A percentile compares a stretch with the other conserved stretches of the same genome.
phyloP scores from a whole-genome alignment of 257 asterid genomes.

The Przewalskia tangutica region DNA sequence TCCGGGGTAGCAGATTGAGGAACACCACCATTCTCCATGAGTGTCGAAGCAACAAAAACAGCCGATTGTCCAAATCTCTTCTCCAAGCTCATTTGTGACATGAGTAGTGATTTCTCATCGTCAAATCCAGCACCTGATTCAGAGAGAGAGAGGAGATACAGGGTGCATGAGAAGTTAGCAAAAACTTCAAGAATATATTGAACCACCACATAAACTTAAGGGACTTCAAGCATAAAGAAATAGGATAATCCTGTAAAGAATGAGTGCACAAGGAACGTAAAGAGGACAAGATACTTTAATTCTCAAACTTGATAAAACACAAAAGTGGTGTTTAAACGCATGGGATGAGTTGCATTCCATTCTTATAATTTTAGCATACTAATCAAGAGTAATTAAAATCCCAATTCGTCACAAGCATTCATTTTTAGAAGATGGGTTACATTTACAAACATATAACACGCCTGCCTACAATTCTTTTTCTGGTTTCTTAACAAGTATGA shows the following conservation, averaged over 20 bases:
- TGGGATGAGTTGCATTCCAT: background rate
- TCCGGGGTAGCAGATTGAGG: constrained; percentile 95
- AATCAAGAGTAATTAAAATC: background rate
- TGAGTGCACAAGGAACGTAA: background rate
- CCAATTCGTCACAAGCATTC: background rate
- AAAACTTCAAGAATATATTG: background rate
- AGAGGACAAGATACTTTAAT: background rate
- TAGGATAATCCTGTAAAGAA: background rate
- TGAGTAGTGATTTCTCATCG: constrained; percentile 79
- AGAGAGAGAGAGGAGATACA: background rate
- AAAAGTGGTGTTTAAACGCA: background rate
- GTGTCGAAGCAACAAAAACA: constrained; percentile 93
- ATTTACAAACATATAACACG: background rate
- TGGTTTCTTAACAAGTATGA: background rate
- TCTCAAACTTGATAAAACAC: background rate
- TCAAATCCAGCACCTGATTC: constrained; percentile 83
- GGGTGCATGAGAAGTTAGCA: background rate
- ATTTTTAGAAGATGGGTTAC: background rate
- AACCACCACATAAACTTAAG: background rate
- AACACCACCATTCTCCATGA: constrained; percentile 96
- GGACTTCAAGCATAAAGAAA: background rate
- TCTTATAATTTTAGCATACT: background rate
- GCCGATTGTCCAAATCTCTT: constrained; percentile 95
- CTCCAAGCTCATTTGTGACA: constrained; percentile 97
- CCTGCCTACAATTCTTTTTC: background rate